phyloP scores from a whole-genome alignment of 2,329 filamentous ascomycete genomes.

The Alternaria brassicae region DNA sequence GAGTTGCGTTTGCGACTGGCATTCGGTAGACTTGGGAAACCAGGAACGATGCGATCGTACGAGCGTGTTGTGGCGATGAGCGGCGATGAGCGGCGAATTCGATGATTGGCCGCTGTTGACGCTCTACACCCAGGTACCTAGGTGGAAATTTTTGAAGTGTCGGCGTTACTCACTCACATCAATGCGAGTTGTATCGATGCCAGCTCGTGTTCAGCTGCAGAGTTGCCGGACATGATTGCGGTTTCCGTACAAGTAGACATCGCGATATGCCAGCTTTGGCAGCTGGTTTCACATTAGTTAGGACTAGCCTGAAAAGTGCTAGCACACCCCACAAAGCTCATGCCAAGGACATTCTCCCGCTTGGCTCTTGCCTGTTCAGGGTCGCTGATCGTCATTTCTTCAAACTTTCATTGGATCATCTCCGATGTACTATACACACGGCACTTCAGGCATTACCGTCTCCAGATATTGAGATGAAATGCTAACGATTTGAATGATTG shows the following conservation, averaged over 20 bases:
- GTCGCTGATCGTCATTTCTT: not conserved
- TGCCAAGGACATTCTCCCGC: not conserved
- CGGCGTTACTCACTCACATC: too few species aligned
- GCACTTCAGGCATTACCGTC: too few species aligned
- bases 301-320: not conserved
- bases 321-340: not conserved
- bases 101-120: too few species aligned
- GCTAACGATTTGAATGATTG: too few species aligned
- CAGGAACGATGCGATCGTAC: not conserved
- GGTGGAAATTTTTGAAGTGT: too few species aligned
- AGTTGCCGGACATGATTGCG: not conserved
- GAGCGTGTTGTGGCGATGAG: not conserved
- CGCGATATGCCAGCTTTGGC: not conserved
- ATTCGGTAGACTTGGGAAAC: not conserved
- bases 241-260: not conserved
- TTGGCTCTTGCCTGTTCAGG: not conserved
- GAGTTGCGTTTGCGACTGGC: not conserved
- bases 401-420: not conserved
- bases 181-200: too few species aligned
- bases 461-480: too few species aligned
- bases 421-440: not conserved
- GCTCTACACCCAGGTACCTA: too few species aligned
- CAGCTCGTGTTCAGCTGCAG: not conserved
- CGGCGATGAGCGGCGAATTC: too few species aligned
- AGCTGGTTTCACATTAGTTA: not conserved